Evolutionary conservation across 2,329 filamentous ascomycete species (phyloP).

Genomic region (Alternaria burnsii): DNA sequence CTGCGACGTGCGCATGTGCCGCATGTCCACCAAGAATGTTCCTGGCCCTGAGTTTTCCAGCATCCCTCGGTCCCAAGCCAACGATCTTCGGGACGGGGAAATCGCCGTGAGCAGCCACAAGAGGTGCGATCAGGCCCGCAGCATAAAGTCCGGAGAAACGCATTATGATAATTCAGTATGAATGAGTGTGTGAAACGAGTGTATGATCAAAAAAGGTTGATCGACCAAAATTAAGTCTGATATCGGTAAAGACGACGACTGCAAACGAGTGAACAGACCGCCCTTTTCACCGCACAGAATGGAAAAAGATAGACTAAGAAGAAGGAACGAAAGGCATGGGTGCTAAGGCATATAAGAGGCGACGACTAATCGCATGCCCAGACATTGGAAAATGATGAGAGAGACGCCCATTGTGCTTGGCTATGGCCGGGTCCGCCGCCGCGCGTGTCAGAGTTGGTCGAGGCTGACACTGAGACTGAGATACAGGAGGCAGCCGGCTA

Average conservation of each 20-base stretch:
- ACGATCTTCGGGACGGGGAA: conserved; percentile 45
- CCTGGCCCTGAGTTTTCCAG: conserved; percentile 35
- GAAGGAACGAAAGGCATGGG: background rate
- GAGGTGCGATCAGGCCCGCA: conserved; percentile 37
- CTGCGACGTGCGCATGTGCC: conserved; percentile 26
- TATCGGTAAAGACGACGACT: conserved; percentile 12
- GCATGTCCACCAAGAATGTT: conserved; percentile 30
- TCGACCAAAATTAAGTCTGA: conserved; percentile 15
- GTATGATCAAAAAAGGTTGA: background rate
- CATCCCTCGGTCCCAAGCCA: conserved; percentile 35
- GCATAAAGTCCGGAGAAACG: conserved; percentile 42
- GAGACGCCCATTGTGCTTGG: conserved; percentile 19
- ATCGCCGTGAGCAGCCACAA: conserved; percentile 44
- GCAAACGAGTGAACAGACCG: conserved; percentile 26
- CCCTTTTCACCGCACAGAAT: conserved; percentile 17
- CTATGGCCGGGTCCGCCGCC: conserved; percentile 15
- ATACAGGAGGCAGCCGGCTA: conserved; percentile 4
- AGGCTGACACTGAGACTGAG: conserved; percentile 2
- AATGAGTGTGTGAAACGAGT: conserved; percentile 14
- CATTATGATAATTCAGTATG: conserved; percentile 30
- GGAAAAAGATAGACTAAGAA: conserved; percentile 13
- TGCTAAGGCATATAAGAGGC: conserved; percentile 10
- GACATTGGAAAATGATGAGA: background rate
- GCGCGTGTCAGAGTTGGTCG: conserved; percentile 14
- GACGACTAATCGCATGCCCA: conserved; percentile 9